Evolutionary conservation across 768 basidiomycete genomes (phyloP), one percentile per base, ranked within the genome.

Genomic region (Leucosporidium yakuticum): DNA sequence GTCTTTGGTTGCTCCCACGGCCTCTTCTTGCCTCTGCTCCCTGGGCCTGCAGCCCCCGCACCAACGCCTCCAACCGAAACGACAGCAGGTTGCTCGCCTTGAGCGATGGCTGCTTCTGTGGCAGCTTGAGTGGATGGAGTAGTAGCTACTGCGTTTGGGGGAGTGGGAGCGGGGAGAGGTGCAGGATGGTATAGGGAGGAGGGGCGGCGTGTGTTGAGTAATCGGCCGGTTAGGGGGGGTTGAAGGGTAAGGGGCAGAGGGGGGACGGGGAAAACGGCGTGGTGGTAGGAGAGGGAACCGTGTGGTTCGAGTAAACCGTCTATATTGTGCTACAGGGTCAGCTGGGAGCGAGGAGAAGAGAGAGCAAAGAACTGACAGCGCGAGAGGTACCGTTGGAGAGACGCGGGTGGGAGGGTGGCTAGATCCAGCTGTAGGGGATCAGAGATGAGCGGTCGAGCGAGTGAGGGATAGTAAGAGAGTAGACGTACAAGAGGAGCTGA

Each of bases 211-310:
- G 25, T 25, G 39, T 27, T 17, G 11, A 48, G 65, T 31, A n/a
- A 20, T 4, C 71, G 71, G 47, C 51, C 59, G 11, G 60, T 53
- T 29, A 72, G 60, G 0, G 71, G 71, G 7, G 71, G 67, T n/a
- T 47, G 23, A 31, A 72, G 62, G 12, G 48, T 32, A 23, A 60
- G 34, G n/a, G 71, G 71, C 15, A 73, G 63, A 21, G 66, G 56
- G 0, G 71, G 71, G 47, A 67, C 65, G 60, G 71, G 71, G 54
- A 69, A 65, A 32, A 73, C 69, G 59, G 71, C 65, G 64, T 73
- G 71, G 57, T 69, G 66, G 64, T 73, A 73, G 19, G 71, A 73
- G 44, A 73, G 66, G 11, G 58, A 50, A 31, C 63, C 56, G 17
- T 58, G 50, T 2, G 68, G 60, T 21, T 67, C 60, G 56, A 69